Percentiles rank a stretch among this genome's conserved stretches.
These are phyloP conservation scores for Hibiscus trionum DNA, from an alignment of 345 rosid species.

Conservation along the genomic window DNA sequence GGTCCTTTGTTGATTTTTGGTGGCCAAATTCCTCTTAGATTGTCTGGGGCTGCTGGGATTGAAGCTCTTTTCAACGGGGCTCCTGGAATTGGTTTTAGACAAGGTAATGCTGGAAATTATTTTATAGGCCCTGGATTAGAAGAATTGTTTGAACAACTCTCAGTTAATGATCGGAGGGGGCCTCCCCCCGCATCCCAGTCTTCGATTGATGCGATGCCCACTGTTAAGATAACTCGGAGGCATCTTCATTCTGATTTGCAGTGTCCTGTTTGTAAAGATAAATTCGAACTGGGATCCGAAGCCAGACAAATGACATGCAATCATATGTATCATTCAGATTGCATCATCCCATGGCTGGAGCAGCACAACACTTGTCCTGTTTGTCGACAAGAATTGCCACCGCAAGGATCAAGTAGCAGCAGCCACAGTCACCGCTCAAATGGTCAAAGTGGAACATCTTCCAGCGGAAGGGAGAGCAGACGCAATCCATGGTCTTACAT, in stretches of 20 bases:
- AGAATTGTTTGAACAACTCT: not conserved
- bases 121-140: not conserved
- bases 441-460: not conserved
- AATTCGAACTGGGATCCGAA: not conserved
- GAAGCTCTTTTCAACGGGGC: not conserved
- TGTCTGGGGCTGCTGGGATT: not conserved
- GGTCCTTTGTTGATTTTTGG: not conserved
- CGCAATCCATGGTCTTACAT: not conserved
- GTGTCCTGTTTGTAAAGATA: not conserved
- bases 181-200: not conserved
- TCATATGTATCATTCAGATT: not conserved
- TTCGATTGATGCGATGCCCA: not conserved
- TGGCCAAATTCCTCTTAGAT: not conserved
- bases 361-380: not conserved
- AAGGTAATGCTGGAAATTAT: not conserved
- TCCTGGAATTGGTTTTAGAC: not conserved
- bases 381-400: not conserved
- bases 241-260: not conserved
- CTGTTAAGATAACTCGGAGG: not conserved
- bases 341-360: not conserved
- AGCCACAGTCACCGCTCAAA: not conserved
- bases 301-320: not conserved
- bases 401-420: not conserved
- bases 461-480: not conserved
- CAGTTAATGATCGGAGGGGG: not conserved